A percentile compares a stretch with the other conserved stretches of the same genome.
phyloP scores from a whole-genome alignment of 2,329 filamentous ascomycete genomes.

The Diaporthe amygdali region DNA sequence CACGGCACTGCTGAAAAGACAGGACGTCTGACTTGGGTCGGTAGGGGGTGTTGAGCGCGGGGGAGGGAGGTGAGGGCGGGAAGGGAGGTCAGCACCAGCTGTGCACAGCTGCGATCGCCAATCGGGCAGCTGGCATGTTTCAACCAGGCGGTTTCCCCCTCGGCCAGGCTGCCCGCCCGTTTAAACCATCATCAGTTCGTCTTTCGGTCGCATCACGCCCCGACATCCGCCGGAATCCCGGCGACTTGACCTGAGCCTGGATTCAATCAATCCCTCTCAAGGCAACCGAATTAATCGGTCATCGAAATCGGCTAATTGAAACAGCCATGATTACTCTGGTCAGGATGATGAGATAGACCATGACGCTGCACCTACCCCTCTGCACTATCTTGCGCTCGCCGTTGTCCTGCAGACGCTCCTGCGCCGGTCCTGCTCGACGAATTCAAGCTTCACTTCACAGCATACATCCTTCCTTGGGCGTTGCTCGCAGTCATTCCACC shows the following conservation, averaged over 20 bases:
- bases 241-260: background rate
- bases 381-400: background rate
- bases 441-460: background rate
- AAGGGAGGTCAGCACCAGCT: background rate
- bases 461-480: background rate
- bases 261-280: background rate
- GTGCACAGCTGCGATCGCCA: background rate
- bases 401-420: background rate
- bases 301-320: background rate
- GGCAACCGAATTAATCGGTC: background rate
- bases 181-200: background rate
- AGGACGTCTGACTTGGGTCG: background rate
- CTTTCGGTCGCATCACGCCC: background rate
- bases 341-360: background rate
- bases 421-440: background rate
- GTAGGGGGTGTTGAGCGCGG: background rate
- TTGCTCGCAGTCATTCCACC: background rate
- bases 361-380: constrained; percentile 4
- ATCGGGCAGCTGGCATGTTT: background rate
- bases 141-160: background rate
- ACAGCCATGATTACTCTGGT: background rate
- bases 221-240: background rate
- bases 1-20: background rate
- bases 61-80: background rate
- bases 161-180: background rate